These are phyloP conservation scores for Aspergillus indologenus DNA, from an alignment of 495 filamentous ascomycete genomes.

Conservation along the genomic window DNA sequence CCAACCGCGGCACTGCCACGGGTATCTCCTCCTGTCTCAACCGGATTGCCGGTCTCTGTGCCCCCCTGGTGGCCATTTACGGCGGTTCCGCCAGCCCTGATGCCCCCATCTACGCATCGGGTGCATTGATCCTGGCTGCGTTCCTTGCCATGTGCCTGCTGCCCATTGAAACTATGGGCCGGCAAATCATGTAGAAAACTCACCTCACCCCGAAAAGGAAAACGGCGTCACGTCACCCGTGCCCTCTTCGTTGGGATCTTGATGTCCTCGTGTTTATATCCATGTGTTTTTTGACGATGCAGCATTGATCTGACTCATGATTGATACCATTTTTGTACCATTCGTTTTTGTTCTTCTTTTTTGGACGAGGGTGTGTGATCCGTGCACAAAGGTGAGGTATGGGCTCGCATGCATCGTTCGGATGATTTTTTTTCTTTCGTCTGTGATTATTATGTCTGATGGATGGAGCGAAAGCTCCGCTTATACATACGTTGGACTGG, in stretches of 20 bases:
- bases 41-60: constrained; percentile 55
- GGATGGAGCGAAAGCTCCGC: no score
- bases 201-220: no score
- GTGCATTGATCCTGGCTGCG: constrained; percentile 48
- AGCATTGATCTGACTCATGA: background rate
- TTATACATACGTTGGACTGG: no score
- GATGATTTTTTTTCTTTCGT: no score
- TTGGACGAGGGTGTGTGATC: background rate
- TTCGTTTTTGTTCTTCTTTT: background rate
- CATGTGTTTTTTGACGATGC: background rate
- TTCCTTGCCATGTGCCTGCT: constrained; percentile 51
- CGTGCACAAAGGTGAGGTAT: background rate
- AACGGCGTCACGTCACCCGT: no score
- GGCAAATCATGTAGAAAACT: constrained; percentile 40
- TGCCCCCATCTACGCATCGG: constrained; percentile 53
- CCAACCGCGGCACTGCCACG: constrained; percentile 55
- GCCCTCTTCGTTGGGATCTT: background rate
- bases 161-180: constrained; percentile 54
- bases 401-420: no score
- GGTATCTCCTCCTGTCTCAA: constrained; percentile 58
- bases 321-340: background rate
- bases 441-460: no score
- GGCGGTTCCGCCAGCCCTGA: constrained; percentile 38
- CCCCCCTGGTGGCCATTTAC: constrained; percentile 56
- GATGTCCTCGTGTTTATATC: background rate